A percentile compares a stretch with the other conserved stretches of the same genome.
These are phyloP conservation scores for Cercophora sp. DNA, from an alignment of 495 filamentous ascomycete species.

Conservation along the genomic window DNA sequence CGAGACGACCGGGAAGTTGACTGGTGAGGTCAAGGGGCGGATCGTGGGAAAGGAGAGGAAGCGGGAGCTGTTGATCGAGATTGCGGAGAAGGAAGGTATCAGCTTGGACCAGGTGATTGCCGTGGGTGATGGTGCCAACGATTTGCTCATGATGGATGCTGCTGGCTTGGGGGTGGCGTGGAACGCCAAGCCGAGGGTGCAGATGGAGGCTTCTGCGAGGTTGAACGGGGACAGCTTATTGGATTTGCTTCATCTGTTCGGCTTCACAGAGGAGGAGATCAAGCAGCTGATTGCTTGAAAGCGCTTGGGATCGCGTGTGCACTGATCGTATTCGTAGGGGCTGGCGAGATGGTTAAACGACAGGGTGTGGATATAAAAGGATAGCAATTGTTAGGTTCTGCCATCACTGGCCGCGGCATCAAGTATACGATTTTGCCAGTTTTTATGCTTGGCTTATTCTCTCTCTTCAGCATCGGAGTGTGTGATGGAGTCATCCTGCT, in stretches of 20 bases:
- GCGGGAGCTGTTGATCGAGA: slow-evolving; percentile 66
- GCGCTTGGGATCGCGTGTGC: no score
- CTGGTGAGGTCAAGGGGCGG: slow-evolving; percentile 70
- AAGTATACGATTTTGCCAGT: no score
- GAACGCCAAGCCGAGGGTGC: slow-evolving; percentile 89
- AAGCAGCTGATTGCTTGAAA: slow-evolving; percentile 40
- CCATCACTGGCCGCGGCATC: no score
- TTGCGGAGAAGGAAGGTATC: slow-evolving; percentile 70
- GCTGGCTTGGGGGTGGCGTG: slow-evolving; percentile 90
- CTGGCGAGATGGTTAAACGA: no score
- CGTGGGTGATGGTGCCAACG: slow-evolving; percentile 93
- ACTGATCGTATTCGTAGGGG: no score
- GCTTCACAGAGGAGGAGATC: slow-evolving; percentile 65
- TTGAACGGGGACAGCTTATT: slow-evolving; percentile 75
- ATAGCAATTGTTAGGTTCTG: no score
- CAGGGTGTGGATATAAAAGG: no score
- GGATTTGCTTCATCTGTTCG: slow-evolving; percentile 82
- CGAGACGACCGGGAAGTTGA: slow-evolving; percentile 60
- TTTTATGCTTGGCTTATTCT: no score
- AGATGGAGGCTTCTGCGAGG: slow-evolving; percentile 75
- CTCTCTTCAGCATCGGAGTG: no score
- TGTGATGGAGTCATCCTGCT: no score
- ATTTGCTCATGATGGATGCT: slow-evolving; percentile 83
- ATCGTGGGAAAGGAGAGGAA: slow-evolving; percentile 85
- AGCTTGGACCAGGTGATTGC: slow-evolving; percentile 72